phyloP scores from a whole-genome alignment of 768 basidiomycete genomes.

The Russula sp. region DNA sequence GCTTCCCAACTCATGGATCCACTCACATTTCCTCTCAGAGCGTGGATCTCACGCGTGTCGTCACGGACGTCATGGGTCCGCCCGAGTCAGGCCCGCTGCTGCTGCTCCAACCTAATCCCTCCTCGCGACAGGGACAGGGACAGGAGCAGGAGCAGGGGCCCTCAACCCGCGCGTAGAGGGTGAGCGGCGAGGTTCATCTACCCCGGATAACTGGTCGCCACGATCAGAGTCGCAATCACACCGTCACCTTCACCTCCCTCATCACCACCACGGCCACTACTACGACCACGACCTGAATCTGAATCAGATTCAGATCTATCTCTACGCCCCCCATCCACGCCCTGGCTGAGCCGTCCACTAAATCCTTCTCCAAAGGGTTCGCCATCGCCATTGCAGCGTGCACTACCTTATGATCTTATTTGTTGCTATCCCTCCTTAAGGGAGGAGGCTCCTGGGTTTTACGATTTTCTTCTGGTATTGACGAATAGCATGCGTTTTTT shows the following conservation, averaged over 20 bases:
- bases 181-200: neutral
- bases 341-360: neutral
- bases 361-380: neutral
- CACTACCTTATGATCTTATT: neutral
- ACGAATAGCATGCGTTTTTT: too few relatives aligned
- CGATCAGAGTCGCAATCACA: neutral
- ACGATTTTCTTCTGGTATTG: too few relatives aligned
- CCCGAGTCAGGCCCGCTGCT: conserved; percentile 1
- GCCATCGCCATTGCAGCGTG: neutral
- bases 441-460: too few relatives aligned
- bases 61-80: conserved; percentile 28
- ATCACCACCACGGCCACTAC: neutral
- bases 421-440: neutral
- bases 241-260: neutral
- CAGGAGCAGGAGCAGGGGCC: neutral
- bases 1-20: conserved; percentile 23
- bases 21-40: conserved; percentile 14
- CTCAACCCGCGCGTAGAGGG: neutral
- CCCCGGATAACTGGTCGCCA: neutral
- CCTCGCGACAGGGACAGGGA: neutral
- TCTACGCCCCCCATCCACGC: neutral
- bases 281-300: too few relatives aligned
- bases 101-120: neutral
- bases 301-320: neutral
- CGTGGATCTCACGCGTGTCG: conserved; percentile 21